Percentiles rank a stretch among this genome's conserved stretches.
Evolutionary conservation across 805 yeast genomes (phyloP).

Genomic region (Yamadazyma phyllophila): DNA sequence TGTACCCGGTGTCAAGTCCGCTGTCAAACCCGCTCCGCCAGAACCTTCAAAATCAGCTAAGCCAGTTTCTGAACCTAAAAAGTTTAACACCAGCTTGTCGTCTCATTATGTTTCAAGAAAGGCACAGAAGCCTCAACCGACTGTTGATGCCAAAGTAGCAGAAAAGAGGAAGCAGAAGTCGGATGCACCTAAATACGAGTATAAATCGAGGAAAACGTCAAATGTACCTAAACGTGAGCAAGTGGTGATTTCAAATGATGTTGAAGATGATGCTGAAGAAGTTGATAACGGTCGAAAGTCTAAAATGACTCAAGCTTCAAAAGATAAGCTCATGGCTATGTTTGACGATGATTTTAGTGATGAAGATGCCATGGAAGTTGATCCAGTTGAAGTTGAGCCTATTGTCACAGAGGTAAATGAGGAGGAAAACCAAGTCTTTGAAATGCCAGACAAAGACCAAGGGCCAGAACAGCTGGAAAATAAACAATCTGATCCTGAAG

Average conservation of each 20-base stretch:
- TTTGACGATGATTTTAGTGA: slow-evolving; percentile 17
- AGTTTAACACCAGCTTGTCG: slow-evolving; percentile 15
- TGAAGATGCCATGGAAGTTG: slow-evolving; percentile 6
- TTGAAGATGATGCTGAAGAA: slow-evolving; percentile 10
- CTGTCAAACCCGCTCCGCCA: neutral
- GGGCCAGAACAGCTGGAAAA: neutral
- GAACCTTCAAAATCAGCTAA: neutral
- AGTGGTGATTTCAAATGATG: slow-evolving; percentile 17
- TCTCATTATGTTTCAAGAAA: slow-evolving; percentile 33
- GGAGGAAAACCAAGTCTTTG: slow-evolving; percentile 4
- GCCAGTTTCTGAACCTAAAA: neutral
- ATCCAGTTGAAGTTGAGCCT: neutral
- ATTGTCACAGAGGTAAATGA: neutral
- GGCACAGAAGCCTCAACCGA: slow-evolving; percentile 11
- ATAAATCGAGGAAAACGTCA: slow-evolving; percentile 37
- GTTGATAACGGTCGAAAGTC: slow-evolving; percentile 1
- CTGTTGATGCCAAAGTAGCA: slow-evolving; percentile 7
- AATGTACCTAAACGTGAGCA: slow-evolving; percentile 25
- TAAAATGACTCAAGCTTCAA: slow-evolving; percentile 1
- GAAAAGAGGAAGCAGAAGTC: slow-evolving; percentile 6
- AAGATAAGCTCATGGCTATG: slow-evolving; percentile 4
- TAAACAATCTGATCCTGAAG: neutral
- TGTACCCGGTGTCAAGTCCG: no score
- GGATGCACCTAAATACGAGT: slow-evolving; percentile 20
- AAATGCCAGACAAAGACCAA: slow-evolving; percentile 1